A percentile compares a stretch with the other conserved stretches of the same genome.
phyloP scores from a whole-genome alignment of 2,329 filamentous ascomycete species.

The Phyllosticta paracitricarpa region DNA sequence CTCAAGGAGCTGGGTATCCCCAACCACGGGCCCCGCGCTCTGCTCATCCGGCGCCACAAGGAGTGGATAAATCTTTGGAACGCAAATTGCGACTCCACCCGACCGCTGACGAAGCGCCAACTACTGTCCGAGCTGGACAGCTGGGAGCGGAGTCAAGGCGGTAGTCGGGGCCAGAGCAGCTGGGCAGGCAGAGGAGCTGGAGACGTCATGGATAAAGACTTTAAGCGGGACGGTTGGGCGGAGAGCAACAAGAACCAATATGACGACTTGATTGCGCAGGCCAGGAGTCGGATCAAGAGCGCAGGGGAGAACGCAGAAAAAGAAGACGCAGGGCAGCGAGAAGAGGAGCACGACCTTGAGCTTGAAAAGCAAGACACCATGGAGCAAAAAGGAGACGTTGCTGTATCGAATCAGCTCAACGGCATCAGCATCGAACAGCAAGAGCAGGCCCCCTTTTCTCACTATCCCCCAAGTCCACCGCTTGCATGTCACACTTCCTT shows the following conservation, averaged over 20 bases:
- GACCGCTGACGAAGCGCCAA: conserved; percentile 59
- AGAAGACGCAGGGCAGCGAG: not conserved
- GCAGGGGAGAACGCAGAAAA: conserved; percentile 13
- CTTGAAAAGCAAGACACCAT: not conserved
- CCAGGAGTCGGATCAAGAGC: conserved; percentile 45
- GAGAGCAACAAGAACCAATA: conserved; percentile 65
- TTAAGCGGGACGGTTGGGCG: conserved; percentile 70
- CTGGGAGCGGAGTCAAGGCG: conserved; percentile 70
- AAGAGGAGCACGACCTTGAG: not conserved
- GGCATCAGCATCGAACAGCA: not conserved
- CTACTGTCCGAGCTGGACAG: conserved; percentile 68
- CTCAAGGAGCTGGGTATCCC: conserved; percentile 71
- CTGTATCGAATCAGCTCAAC: not conserved
- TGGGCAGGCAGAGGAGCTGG: conserved; percentile 25
- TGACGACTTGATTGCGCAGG: conserved; percentile 66
- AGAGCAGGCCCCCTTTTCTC: not conserved
- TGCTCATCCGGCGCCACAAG: conserved; percentile 70
- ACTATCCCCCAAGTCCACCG: no score
- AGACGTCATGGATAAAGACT: conserved; percentile 72
- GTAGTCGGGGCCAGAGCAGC: conserved; percentile 20
- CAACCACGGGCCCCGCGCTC: conserved; percentile 52
- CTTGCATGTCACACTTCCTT: no score
- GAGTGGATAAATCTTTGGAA: conserved; percentile 98
- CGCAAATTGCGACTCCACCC: conserved; percentile 80
- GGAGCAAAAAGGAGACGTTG: not conserved